Base-by-base conservation (phyloP, 2,329 filamentous ascomycete genomes). In the Alternaria brassicicola region DNA sequence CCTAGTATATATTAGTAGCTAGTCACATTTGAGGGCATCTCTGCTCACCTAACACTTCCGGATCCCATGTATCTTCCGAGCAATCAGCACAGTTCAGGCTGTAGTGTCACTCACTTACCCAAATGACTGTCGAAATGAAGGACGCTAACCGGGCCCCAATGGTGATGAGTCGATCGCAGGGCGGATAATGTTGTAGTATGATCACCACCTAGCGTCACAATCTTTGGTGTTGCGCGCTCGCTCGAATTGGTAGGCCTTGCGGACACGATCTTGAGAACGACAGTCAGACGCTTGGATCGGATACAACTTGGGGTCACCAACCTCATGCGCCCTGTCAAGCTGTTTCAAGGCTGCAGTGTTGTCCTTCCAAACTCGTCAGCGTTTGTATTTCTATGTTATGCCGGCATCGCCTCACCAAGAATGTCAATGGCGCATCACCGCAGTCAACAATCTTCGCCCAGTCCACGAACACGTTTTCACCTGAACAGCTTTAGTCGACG, bases 121-220 rank as follows among this genome's bases (percentile, higher is more conserved):
- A 84, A 71, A 65, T 84, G 83, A 42, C 79, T 82, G 65, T 86
- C 84, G 63, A 86, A 86, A 69, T 85, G 83, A n/a, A 86, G 84
- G 6, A 86, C 83, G 60, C 82, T 84, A 2, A 85, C 81, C 13
- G 78, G 70, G 1, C 83, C 85, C 82, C 83, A 88, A 50, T 79
- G 78, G 3, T 79, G 59, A 62, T 79, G 71, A 0, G 82, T 80
- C 3, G 83, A 84, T 49, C 84, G 71, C 62, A 86, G 66, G 0
- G 83, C 83, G 2, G 82, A 80, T 6, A 85, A 72, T 0, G 84
- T 85, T 0, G 83, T 86, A 1, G 83, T 85, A 71, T 86, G 84
- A 63, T 86, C 83, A 23, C 84, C 84, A 10, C 84, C 83, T 0
- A 86, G 69, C 1, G 81, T 82, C 26, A 86, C 78, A 47, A 86